Evolutionary conservation across 208 protist genomes (phyloP), one percentile per base, ranked within the genome.

Genomic region (Sergeia podlipaevii): DNA sequence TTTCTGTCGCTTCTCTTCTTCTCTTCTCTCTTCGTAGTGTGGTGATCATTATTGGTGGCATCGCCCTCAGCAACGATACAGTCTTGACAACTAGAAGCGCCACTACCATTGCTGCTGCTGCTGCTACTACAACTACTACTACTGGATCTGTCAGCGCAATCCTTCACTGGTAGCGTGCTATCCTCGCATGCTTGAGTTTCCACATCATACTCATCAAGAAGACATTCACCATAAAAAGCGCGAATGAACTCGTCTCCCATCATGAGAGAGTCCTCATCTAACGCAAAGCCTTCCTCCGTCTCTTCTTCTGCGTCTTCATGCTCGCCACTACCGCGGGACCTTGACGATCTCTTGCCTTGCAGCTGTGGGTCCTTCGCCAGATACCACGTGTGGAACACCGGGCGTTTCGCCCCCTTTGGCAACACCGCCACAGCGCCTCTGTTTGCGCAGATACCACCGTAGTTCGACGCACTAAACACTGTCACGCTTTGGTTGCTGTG

Each of bases 371-470:
- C 76, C 26, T 89, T 71, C 43, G 65, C 59, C 1, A 92, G 18
- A 18, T 79, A 86, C 80, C 85, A 95, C 6, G 88, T 93, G 53
- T 95, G 79, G 47, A 87, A 95, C 30, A 85, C 64, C 3, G 85
- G 83, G 34, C 77, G 54, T 46, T 60, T 55, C 37, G 54, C 52
- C 51, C 75, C 67, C 44, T 67, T 62, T 17, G 60, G 52, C 36
- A 93, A 57, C 44, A 93, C 58, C 8, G 80, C 77, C 1, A 99
- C 96, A 11, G 96, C 96, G 26, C 77, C 97, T 48, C 98, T 98
- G 77, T 99, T 99, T 43, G 94, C 86, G 3, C 81, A 76, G 26
- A 90, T 97, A 50, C 88, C 81, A 56, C 72, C 70, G 70, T 95
- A 95, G 66, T 95, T 89, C 21, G 79, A 85, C 6, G 88, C 83